Evolutionary conservation across 805 yeast genomes (phyloP).

Genomic region (Naumovozyma baii): DNA sequence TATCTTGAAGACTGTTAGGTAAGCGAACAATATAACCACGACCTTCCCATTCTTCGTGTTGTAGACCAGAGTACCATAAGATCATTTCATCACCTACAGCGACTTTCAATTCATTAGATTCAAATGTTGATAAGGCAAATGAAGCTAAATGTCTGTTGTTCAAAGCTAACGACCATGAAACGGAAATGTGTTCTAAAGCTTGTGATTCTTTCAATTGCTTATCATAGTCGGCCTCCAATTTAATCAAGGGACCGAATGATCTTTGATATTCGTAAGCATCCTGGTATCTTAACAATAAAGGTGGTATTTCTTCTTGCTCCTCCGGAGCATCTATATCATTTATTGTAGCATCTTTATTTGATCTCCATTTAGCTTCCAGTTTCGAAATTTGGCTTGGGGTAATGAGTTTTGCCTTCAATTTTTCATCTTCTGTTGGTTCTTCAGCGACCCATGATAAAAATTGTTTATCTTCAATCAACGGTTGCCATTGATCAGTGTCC

Average conservation of each 20-base stretch:
- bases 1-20: constrained; percentile 58
- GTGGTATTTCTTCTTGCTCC: constrained; percentile 51
- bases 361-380: constrained; percentile 75
- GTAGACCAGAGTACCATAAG: constrained; percentile 50
- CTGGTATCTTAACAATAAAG: constrained; percentile 64
- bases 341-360: constrained; percentile 61
- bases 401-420: constrained; percentile 45
- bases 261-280: constrained; percentile 83
- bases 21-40: constrained; percentile 61
- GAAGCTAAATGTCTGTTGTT: constrained; percentile 59
- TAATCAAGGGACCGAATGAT: constrained; percentile 73
- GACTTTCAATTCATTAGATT: constrained; percentile 53
- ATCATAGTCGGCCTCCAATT: constrained; percentile 75
- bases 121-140: constrained; percentile 59
- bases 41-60: constrained; percentile 59
- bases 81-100: constrained; percentile 81
- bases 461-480: constrained; percentile 70
- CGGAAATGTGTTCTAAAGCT: constrained; percentile 60
- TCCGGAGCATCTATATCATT: constrained; percentile 49
- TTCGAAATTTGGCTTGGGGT: constrained; percentile 55
- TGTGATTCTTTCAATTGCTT: constrained; percentile 65
- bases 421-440: constrained; percentile 56
- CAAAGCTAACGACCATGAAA: constrained; percentile 63
- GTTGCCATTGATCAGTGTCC: constrained; percentile 85
- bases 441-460: constrained; percentile 76